phyloP scores from a whole-genome alignment of 176 grass and related monocot genomes.

The Alloteropsis semialata region DNA sequence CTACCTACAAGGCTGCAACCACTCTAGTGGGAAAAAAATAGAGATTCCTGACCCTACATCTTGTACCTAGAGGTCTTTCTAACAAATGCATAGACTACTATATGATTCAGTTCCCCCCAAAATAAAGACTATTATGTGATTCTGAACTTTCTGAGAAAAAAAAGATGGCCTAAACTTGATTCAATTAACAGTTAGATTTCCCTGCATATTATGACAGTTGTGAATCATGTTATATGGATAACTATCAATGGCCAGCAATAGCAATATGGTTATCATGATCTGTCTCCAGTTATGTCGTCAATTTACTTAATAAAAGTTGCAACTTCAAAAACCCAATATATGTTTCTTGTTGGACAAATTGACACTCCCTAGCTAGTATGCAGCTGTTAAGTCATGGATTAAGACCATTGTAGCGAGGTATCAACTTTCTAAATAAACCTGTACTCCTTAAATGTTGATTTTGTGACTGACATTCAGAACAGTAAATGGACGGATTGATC shows the following conservation, averaged over 20 bases:
- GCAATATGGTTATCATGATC: neutral
- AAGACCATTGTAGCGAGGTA: neutral
- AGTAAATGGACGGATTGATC: neutral
- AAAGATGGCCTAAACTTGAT: neutral
- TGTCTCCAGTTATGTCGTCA: neutral
- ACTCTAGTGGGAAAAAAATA: neutral
- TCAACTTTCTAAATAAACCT: neutral
- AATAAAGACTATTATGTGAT: too few species aligned
- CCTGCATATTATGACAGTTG: neutral
- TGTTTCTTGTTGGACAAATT: neutral
- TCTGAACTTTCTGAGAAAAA: neutral
- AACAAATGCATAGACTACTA: neutral
- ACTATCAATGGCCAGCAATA: neutral
- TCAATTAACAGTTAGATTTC: neutral
- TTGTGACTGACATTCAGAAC: neutral
- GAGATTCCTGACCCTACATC: neutral
- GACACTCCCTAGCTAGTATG: neutral
- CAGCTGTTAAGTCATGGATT: neutral
- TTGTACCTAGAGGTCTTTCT: neutral
- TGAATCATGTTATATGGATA: neutral
- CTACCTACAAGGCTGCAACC: neutral
- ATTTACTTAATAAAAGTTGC: neutral
- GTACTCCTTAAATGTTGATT: neutral
- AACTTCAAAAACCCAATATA: neutral
- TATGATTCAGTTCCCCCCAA: too few species aligned